A percentile compares a stretch with the other conserved stretches of the same genome.
phyloP scores from a whole-genome alignment of 352 stramenopile species.

The Vaucheria bursata region DNA sequence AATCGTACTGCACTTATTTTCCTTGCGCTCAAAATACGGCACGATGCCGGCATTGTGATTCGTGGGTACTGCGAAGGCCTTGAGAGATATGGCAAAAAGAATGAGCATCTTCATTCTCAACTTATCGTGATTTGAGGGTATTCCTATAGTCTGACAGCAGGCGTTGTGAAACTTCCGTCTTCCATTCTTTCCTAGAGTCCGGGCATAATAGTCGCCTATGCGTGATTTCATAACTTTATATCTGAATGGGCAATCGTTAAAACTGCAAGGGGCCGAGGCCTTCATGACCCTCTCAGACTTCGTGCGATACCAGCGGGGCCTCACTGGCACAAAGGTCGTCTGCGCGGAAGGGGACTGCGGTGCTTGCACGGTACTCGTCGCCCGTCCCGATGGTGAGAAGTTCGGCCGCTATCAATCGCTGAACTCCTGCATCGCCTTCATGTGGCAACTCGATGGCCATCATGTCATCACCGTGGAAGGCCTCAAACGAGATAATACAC shows the following conservation, averaged over 20 bases:
- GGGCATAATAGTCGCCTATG: neutral
- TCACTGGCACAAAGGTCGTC: neutral
- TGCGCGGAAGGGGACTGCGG: neutral
- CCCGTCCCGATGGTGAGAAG: neutral
- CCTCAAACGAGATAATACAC: neutral
- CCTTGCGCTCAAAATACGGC: neutral
- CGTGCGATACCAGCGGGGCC: neutral
- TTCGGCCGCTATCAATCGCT: neutral
- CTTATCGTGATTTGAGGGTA: neutral
- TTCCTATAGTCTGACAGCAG: no score
- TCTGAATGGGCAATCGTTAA: neutral
- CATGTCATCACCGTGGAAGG: conserved; percentile 1
- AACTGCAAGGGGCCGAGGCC: neutral
- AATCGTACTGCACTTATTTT: neutral
- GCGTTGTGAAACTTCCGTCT: neutral
- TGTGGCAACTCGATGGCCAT: neutral
- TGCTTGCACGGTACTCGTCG: neutral
- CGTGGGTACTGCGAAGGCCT: neutral
- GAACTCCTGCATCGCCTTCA: neutral
- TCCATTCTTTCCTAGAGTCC: neutral
- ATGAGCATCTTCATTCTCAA: neutral
- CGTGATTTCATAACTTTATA: neutral
- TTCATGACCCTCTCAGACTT: neutral
- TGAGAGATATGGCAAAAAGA: neutral
- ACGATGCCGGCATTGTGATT: no score